Evolutionary conservation across 371 early-diverging fungal species (phyloP), one percentile per base, ranked within the genome.

Genomic region (Actinomortierella ambigua): DNA sequence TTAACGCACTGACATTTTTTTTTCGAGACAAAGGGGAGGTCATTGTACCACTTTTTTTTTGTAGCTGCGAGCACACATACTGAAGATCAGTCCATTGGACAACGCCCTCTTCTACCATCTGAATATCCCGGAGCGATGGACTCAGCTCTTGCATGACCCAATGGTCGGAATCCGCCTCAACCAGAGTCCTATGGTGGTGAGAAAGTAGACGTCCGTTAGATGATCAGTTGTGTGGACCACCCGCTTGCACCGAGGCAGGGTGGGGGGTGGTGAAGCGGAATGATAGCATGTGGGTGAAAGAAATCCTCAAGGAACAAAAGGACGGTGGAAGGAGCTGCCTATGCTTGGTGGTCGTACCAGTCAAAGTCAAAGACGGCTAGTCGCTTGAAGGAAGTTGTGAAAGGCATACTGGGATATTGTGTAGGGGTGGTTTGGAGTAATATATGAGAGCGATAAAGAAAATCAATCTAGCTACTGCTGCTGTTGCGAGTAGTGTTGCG

Each of bases 361-460:
- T 91, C 91, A 73, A 91, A 91, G 69, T 91, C 91, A 70, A 91
- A 89, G 13, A 88, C 85, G 34, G 85, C 80, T 27, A 90, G 66
- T 3, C 73, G 62, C 18, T 61, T 61, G 13, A 65, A 56, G 18
- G 57, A 29, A 22, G 65, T 58, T 29, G 63, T 13, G 14, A 48
- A 50, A 20, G 58, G 28, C 50, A 61, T 61, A 1, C 2, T 51
- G 18, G n/a, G 15, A 18, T 46, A 22, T 46, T 34, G 34, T 34
- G 34, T 4, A 34, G 34, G 34, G 34, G 7, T 6, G 34, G 34
- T 4, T 6, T 34, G 34, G 34, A 34, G 11, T 4, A 34, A 34
- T 34, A 11, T 34, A 34, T 34, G 34, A 34, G 34, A 34, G 34
- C 11, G 34, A 34, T 4, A 4, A 34, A 34, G n/a, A n/a, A n/a